Evolutionary conservation across 352 stramenopile genomes (phyloP).

Genomic region (Pythium myriotylum): DNA sequence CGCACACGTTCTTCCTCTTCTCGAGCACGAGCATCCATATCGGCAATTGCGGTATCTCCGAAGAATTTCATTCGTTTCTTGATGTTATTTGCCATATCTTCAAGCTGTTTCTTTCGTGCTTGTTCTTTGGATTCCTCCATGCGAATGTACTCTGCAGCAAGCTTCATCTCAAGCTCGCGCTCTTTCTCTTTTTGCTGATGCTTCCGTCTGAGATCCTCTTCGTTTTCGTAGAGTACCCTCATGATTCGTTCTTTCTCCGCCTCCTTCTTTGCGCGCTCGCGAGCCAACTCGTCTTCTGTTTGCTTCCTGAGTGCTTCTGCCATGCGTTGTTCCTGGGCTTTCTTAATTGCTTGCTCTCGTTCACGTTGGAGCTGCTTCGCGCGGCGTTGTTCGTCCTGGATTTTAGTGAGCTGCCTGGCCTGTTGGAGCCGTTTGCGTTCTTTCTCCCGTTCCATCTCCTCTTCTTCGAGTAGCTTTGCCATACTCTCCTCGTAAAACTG

Average conservation of each 20-base stretch:
- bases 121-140: constrained; percentile 79
- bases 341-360: constrained; percentile 50
- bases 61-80: constrained; percentile 88
- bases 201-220: constrained; percentile 64
- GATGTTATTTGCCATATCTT: constrained; percentile 73
- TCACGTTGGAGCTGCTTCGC: constrained; percentile 60
- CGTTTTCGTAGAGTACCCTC: constrained; percentile 65
- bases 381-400: constrained; percentile 69
- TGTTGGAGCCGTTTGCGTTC: constrained; percentile 51
- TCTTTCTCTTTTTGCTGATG: constrained; percentile 52
- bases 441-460: constrained; percentile 63
- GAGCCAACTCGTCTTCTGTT: constrained; percentile 51
- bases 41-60: constrained; percentile 72
- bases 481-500: constrained; percentile 60
- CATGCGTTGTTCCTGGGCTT: constrained; percentile 54
- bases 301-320: constrained; percentile 52
- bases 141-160: constrained; percentile 68
- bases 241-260: constrained; percentile 64
- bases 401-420: constrained; percentile 63
- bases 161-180: constrained; percentile 61
- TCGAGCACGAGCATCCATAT: constrained; percentile 58
- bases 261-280: constrained; percentile 52
- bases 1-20: constrained; percentile 68
- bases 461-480: constrained; percentile 44
- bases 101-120: constrained; percentile 59